Conservation (phyloP, 805 yeast genomes). For the Wickerhamiella nectarea region DNA sequence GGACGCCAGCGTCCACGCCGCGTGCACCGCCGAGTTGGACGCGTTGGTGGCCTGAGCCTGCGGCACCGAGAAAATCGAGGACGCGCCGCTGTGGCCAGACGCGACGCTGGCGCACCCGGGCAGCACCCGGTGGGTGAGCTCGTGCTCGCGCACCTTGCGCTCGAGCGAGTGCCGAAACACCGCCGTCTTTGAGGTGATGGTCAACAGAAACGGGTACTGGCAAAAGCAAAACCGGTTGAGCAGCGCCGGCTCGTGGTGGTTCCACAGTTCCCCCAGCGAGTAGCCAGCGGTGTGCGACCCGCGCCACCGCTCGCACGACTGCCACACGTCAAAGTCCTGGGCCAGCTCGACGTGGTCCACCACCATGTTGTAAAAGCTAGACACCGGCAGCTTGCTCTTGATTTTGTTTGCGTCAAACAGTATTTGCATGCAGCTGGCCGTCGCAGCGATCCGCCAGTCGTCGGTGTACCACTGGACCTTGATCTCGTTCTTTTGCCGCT, state of each 20-base stretch:
- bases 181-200: conserved; percentile 69
- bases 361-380: conserved; percentile 60
- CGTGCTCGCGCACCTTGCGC: conserved; percentile 31
- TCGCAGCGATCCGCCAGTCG: conserved; percentile 70
- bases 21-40: conserved; percentile 6
- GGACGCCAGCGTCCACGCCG: conserved; percentile 7
- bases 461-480: conserved; percentile 47
- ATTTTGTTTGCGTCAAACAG: conserved; percentile 40
- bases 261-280: neutral
- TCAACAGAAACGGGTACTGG: conserved; percentile 67
- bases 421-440: conserved; percentile 43
- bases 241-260: conserved; percentile 2
- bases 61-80: neutral
- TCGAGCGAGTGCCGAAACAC: conserved; percentile 45
- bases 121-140: neutral
- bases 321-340: conserved; percentile 81
- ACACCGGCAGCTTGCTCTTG: conserved; percentile 26
- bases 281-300: neutral
- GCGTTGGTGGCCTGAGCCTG: conserved; percentile 3
- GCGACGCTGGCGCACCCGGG: neutral
- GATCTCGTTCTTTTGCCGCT: too few relatives aligned
- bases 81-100: neutral
- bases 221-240: conserved; percentile 44
- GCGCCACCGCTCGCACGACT: conserved; percentile 19
- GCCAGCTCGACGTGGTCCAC: conserved; percentile 66